phyloP scores from a whole-genome alignment of 768 basidiomycete genomes.

The Termitomyces sp. region DNA sequence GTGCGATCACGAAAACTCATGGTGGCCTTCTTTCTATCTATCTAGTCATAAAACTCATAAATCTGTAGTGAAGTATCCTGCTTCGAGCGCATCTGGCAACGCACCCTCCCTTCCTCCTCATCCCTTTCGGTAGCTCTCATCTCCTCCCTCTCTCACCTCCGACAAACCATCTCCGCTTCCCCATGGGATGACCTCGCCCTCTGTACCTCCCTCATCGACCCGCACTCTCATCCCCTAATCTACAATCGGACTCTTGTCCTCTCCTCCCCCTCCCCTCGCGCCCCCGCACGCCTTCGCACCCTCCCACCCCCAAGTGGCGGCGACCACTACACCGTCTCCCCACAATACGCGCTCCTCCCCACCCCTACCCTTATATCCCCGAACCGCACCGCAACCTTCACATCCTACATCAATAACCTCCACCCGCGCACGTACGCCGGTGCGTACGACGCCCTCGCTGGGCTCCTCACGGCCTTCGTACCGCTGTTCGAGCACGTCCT shows the following conservation, averaged over 20 bases:
- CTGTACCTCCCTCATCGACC: constrained; percentile 32
- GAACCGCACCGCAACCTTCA: constrained; percentile 23
- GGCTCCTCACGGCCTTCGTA: constrained; percentile 28
- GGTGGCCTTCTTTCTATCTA: constrained; percentile 22
- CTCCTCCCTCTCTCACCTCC: constrained; percentile 18
- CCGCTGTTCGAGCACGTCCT: constrained; percentile 48
- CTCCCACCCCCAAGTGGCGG: constrained; percentile 22
- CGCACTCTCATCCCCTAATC: constrained; percentile 30
- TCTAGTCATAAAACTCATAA: not conserved
- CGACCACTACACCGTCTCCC: constrained; percentile 35
- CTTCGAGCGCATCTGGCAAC: constrained; percentile 52
- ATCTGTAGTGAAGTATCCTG: constrained; percentile 44
- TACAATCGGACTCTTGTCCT: constrained; percentile 35
- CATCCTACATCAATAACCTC: constrained; percentile 52
- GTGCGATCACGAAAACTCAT: constrained; percentile 28
- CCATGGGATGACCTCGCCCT: constrained; percentile 14
- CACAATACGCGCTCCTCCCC: constrained; percentile 36
- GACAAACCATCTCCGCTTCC: constrained; percentile 1
- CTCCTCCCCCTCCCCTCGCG: constrained; percentile 4
- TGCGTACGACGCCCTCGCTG: constrained; percentile 19
- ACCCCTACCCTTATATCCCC: constrained; percentile 32
- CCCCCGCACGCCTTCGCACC: constrained; percentile 17
- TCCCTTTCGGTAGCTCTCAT: constrained; percentile 13
- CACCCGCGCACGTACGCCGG: constrained; percentile 23
- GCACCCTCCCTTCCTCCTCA: constrained; percentile 15